Evolutionary conservation across 306 rosid genomes (phyloP).

Genomic region (Prinsepia uniflora): DNA sequence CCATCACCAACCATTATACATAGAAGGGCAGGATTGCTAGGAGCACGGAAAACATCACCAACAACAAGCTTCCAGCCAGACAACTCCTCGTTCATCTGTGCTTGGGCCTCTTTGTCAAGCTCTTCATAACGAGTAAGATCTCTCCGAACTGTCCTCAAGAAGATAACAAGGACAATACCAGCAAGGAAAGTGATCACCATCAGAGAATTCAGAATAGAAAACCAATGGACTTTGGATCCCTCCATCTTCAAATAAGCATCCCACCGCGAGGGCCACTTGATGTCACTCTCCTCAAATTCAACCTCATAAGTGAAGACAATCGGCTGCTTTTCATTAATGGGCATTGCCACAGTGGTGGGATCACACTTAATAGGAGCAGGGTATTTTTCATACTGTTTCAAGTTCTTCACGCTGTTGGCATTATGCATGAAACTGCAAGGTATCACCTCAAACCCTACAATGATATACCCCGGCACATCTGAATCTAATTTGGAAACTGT

Average conservation of each 20-base stretch:
- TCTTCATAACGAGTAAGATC: constrained; percentile 93
- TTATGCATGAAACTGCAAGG: constrained; percentile 74
- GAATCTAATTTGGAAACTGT: constrained; percentile 39
- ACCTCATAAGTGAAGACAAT: constrained; percentile 76
- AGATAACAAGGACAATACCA: constrained; percentile 89
- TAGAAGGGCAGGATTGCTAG: constrained; percentile 60
- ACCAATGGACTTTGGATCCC: constrained; percentile 97
- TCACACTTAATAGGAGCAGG: constrained; percentile 59
- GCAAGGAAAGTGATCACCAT: constrained; percentile 97
- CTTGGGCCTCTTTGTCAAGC: constrained; percentile 96
- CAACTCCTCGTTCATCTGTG: constrained; percentile 97
- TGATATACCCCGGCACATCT: constrained; percentile 79
- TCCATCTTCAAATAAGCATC: constrained; percentile 99
- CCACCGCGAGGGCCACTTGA: constrained; percentile 99
- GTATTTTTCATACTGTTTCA: constrained; percentile 51
- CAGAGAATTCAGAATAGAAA: constrained; percentile 85
- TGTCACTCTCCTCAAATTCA: constrained; percentile 79
- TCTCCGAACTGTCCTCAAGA: constrained; percentile 87
- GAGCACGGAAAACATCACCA: constrained; percentile 97
- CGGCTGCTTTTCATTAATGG: constrained; percentile 69
- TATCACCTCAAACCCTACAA: constrained; percentile 92
- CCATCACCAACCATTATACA: constrained; percentile 94
- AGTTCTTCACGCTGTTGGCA: constrained; percentile 44
- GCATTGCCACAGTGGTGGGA: constrained; percentile 67
- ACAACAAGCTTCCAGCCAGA: constrained; percentile 99